Percentiles rank a stretch among this genome's conserved stretches.
Evolutionary conservation across 2,329 filamentous ascomycete species (phyloP).

Genomic region (Trichoderma harzianum): DNA sequence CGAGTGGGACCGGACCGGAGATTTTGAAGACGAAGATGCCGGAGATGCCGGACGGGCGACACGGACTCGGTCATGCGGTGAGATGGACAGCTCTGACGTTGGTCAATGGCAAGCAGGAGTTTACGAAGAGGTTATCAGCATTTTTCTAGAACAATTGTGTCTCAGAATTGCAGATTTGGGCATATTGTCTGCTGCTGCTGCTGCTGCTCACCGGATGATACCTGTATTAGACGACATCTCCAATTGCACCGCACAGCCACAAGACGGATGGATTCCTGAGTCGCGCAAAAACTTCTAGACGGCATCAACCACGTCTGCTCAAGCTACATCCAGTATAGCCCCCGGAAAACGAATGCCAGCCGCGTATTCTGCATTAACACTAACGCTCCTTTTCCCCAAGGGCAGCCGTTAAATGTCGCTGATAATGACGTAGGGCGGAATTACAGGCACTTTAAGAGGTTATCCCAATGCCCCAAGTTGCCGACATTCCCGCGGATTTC

Average conservation of each 20-base stretch:
- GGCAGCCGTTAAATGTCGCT: not conserved
- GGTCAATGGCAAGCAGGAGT: not conserved
- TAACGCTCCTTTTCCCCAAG: not conserved
- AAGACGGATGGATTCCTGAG: not conserved
- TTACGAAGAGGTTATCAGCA: not conserved
- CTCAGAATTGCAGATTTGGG: not conserved
- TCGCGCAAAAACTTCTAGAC: not conserved
- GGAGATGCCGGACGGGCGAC: not conserved
- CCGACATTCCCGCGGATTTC: not conserved
- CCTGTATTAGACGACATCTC: not conserved
- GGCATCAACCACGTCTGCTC: not conserved
- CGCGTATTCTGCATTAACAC: not conserved
- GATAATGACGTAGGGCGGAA: not conserved
- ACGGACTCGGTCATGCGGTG: not conserved
- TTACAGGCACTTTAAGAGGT: not conserved
- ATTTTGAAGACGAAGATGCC: not conserved
- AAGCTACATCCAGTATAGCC: not conserved
- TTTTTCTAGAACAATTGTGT: not conserved
- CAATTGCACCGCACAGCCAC: not conserved
- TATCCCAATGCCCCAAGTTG: not conserved
- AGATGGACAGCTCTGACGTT: not conserved
- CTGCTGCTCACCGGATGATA: not conserved
- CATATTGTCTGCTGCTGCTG: not conserved
- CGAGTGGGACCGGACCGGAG: not conserved
- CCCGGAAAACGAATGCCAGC: not conserved